Evolutionary conservation across 2,329 filamentous ascomycete species (phyloP).

Genomic region (Truncatella angustata): DNA sequence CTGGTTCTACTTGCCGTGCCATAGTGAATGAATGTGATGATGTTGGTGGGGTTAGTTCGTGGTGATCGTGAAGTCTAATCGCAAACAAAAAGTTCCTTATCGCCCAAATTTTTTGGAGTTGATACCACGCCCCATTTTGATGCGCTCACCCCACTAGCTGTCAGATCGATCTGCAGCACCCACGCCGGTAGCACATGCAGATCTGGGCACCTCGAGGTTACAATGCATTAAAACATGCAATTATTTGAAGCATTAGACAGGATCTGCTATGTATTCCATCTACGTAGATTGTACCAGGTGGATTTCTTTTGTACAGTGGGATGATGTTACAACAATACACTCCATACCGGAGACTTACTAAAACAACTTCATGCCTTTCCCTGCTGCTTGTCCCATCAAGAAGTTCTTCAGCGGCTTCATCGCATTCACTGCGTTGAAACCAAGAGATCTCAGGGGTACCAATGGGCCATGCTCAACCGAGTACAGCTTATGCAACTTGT

Average conservation of each 20-base stretch:
- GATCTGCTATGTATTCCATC: not conserved
- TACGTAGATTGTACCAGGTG: too few species aligned
- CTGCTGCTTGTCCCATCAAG: constrained; percentile 74
- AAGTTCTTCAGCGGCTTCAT: constrained; percentile 76
- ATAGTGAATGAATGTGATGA: constrained; percentile 20
- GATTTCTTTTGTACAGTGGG: too few species aligned
- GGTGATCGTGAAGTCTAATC: constrained; percentile 9
- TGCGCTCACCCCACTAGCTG: constrained; percentile 18
- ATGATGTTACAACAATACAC: too few species aligned
- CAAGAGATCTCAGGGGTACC: constrained; percentile 75
- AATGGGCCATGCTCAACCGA: constrained; percentile 76
- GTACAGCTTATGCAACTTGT: constrained; percentile 92
- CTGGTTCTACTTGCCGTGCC: constrained; percentile 25
- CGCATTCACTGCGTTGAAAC: constrained; percentile 72
- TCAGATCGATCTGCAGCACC: too few species aligned
- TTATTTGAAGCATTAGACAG: not conserved
- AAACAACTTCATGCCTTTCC: constrained; percentile 39
- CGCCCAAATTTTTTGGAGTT: constrained; percentile 18
- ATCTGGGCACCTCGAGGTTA: too few species aligned
- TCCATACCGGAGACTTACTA: too few species aligned
- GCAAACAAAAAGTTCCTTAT: constrained; percentile 10
- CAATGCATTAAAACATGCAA: not conserved
- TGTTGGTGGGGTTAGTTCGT: constrained; percentile 21
- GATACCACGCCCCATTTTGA: constrained; percentile 10
- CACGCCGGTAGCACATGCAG: too few species aligned